Percentiles rank a stretch among this genome's conserved stretches.
Evolutionary conservation across 1,284 basidiomycete species (phyloP).

Genomic region (Pseudozyma tsukubaensis): DNA sequence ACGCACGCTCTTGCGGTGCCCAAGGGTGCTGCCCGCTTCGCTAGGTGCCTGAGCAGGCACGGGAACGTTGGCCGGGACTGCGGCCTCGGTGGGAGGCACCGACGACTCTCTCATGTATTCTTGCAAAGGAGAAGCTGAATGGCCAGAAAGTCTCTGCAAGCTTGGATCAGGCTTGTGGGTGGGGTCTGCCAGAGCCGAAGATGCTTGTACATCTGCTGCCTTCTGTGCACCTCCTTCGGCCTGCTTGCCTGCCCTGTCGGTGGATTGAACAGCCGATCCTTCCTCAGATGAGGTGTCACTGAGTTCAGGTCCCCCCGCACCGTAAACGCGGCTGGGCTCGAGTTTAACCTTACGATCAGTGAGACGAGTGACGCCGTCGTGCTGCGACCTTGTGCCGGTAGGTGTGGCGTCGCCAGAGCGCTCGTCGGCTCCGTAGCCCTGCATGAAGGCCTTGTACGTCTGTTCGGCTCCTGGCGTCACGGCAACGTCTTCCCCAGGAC

Average conservation of each 20-base stretch:
- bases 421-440: constrained; percentile 27
- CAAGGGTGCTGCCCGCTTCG: constrained; percentile 41
- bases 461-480: constrained; percentile 54
- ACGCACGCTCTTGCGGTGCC: constrained; percentile 63
- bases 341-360: constrained; percentile 52
- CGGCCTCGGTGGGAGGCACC: constrained; percentile 15
- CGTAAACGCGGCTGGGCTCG: constrained; percentile 50
- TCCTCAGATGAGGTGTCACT: constrained; percentile 49
- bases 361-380: constrained; percentile 34
- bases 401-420: constrained; percentile 26
- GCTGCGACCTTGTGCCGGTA: constrained; percentile 22
- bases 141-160: constrained; percentile 29
- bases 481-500: constrained; percentile 25
- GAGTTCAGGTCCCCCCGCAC: constrained; percentile 35
- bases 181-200: constrained; percentile 38
- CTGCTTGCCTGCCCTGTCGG: constrained; percentile 8
- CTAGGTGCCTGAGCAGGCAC: constrained; percentile 34
- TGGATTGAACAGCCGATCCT: constrained; percentile 23
- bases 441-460: constrained; percentile 50
- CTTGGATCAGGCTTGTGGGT: constrained; percentile 36
- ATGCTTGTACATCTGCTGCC: constrained; percentile 43
- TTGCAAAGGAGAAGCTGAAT: constrained; percentile 6
- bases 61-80: constrained; percentile 7
- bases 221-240: constrained; percentile 33
- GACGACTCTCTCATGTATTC: not conserved